phyloP scores from a whole-genome alignment of 2,329 filamentous ascomycete genomes.

The Pyrenophora graminea region DNA sequence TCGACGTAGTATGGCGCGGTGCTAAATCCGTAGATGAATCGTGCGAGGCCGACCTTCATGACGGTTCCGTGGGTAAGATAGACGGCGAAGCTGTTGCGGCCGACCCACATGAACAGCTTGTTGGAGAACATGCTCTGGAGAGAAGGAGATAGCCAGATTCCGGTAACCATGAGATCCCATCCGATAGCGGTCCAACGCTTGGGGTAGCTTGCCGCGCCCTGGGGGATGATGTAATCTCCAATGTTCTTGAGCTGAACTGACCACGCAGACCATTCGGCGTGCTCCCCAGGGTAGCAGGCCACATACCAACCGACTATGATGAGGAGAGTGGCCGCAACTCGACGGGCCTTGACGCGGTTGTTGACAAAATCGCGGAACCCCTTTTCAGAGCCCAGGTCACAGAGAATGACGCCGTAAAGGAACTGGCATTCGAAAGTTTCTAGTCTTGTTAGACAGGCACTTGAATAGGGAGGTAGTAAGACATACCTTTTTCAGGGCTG shows the following conservation, averaged over 20 bases:
- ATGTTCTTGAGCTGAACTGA: constrained; percentile 51
- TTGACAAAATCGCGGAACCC: constrained; percentile 53
- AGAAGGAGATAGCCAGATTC: constrained; percentile 56
- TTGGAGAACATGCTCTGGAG: constrained; percentile 57
- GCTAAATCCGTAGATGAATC: constrained; percentile 58
- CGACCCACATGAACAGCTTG: constrained; percentile 58
- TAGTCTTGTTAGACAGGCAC: constrained; percentile 27
- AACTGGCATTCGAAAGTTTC: constrained; percentile 61
- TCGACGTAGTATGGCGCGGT: constrained; percentile 50
- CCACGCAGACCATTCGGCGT: constrained; percentile 57
- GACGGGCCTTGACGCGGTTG: constrained; percentile 44
- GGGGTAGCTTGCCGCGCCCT: constrained; percentile 50
- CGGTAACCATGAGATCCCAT: constrained; percentile 55
- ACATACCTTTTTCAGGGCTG: constrained; percentile 52
- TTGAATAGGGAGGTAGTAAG: background rate
- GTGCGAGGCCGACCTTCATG: constrained; percentile 56
- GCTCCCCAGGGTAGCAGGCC: constrained; percentile 56
- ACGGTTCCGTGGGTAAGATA: constrained; percentile 61
- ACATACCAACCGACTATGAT: constrained; percentile 53
- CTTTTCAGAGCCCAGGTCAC: constrained; percentile 55
- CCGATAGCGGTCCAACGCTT: constrained; percentile 54
- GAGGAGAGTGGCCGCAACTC: constrained; percentile 46
- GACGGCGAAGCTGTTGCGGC: constrained; percentile 60
- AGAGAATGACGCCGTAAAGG: constrained; percentile 57
- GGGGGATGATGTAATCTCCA: constrained; percentile 53